These are phyloP conservation scores for Starmera quercuum DNA, from an alignment of 805 yeast genomes.

Conservation along the genomic window DNA sequence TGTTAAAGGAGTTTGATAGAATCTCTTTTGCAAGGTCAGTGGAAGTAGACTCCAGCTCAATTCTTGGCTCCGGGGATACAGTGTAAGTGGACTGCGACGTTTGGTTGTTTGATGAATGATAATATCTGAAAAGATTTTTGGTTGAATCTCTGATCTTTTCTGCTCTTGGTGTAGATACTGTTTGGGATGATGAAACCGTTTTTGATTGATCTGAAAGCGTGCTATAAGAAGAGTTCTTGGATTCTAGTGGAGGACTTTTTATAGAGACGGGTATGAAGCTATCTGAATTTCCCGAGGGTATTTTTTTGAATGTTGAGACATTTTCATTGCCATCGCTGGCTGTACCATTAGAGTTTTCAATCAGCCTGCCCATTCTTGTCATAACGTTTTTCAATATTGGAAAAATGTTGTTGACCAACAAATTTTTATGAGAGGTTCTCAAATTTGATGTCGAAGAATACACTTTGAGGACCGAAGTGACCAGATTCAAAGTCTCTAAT, in stretches of 20 bases:
- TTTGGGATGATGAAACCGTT: constrained; percentile 6
- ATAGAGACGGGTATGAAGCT: constrained; percentile 4
- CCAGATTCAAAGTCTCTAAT: constrained; percentile 23
- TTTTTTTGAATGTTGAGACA: constrained; percentile 8
- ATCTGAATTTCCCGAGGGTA: constrained; percentile 12
- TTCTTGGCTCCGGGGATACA: neutral
- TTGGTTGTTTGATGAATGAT: constrained; percentile 6
- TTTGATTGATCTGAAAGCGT: neutral
- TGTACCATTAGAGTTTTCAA: constrained; percentile 13
- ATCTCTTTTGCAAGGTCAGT: constrained; percentile 17
- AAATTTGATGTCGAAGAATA: constrained; percentile 24
- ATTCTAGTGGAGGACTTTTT: constrained; percentile 1
- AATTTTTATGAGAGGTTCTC: constrained; percentile 14
- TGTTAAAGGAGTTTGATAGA: constrained; percentile 21
- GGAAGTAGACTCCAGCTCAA: neutral
- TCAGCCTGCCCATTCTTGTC: constrained; percentile 12
- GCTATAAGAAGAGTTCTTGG: neutral
- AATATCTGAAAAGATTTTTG: constrained; percentile 16
- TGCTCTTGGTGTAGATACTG: constrained; percentile 14
- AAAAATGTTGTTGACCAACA: constrained; percentile 19
- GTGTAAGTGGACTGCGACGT: neutral
- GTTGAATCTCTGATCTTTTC: constrained; percentile 19
- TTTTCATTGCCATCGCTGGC: constrained; percentile 14
- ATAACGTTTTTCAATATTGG: constrained; percentile 23
- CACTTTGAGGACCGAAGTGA: constrained; percentile 28